These are phyloP conservation scores for Calonectria leucothoes DNA, from an alignment of 2,329 filamentous ascomycete genomes.

Conservation along the genomic window DNA sequence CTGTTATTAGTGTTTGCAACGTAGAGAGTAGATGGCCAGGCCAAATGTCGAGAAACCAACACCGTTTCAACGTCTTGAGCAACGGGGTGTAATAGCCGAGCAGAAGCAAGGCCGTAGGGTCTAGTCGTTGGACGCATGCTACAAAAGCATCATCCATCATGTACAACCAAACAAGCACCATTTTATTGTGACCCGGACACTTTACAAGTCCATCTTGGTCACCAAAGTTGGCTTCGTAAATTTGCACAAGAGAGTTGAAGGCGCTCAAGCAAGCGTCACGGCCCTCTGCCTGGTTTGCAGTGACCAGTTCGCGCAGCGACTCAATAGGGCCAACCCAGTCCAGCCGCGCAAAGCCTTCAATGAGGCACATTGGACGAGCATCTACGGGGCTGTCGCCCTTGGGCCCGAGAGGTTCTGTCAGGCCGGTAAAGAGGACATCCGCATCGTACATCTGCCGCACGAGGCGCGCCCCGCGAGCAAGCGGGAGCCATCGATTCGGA, in stretches of 20 bases:
- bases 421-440: background rate
- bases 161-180: slow-evolving; percentile 9
- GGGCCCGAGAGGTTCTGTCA: background rate
- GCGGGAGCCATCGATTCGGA: background rate
- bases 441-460: background rate
- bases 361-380: background rate
- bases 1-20: background rate
- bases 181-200: background rate
- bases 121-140: background rate
- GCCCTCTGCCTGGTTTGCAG: slow-evolving; percentile 31
- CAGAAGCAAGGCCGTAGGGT: background rate
- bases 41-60: slow-evolving; percentile 40
- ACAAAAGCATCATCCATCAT: slow-evolving; percentile 5
- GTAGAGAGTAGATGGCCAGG: slow-evolving; percentile 9
- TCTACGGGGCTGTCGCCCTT: background rate
- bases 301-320: slow-evolving; percentile 31
- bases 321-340: slow-evolving; percentile 37
- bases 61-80: slow-evolving; percentile 32
- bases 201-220: background rate
- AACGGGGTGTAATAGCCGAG: slow-evolving; percentile 29
- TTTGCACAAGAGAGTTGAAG: background rate
- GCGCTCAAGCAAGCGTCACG: slow-evolving; percentile 26
- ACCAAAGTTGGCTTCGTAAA: slow-evolving; percentile 8
- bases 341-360: slow-evolving; percentile 1
- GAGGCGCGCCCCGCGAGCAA: background rate